Base-by-base conservation (phyloP, 148 eudicot genomes). In the Rhododendron vialii region DNA sequence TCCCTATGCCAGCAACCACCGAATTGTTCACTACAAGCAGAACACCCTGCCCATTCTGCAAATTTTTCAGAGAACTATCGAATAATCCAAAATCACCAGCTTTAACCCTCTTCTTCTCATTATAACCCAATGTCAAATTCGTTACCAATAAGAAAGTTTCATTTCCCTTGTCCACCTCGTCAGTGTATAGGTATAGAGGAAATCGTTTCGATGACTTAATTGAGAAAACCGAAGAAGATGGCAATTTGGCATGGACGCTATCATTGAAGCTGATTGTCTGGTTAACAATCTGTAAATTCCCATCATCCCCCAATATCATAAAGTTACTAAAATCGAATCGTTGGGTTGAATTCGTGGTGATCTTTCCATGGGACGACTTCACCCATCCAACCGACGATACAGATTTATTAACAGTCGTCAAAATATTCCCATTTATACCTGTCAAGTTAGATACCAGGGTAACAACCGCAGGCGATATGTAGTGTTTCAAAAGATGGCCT, bases 371-470 rank as follows among this genome's bases (percentile, higher is more conserved):
- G 0, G 98, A 95, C 1, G 98, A 93, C 63, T 78, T 77, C 48
- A 96, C 93, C 95, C 96, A 93, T 28, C 98, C 98, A 2, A 47
- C 77, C 7, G 95, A 92, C 8, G 83, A 8, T 48, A 96, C 86
- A 7, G 89, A 88, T 88, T 97, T 84, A 38, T 81, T 90, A 24
- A 87, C 93, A 38, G 81, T 89, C 10, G 92, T 91, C 17, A 84
- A 63, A 82, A 95, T 94, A 0, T 63, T 85, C n/a, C 99, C 99
- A 83, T 95, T 86, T 80, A 92, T 84, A 53, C 96, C 97, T 4
- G 88, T 88, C 18, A 93, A 92, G 78, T 90, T 90, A 9, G 90
- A 89, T 43, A 33, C 78, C 24, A 85, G 73, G 50, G 88, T 86
- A 20, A 86, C 14, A 13, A 61, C 57, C 12, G 88, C 82, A 55